Base-by-base conservation (phyloP, 2,329 filamentous ascomycete genomes). In the Botryotinia narcissicola region DNA sequence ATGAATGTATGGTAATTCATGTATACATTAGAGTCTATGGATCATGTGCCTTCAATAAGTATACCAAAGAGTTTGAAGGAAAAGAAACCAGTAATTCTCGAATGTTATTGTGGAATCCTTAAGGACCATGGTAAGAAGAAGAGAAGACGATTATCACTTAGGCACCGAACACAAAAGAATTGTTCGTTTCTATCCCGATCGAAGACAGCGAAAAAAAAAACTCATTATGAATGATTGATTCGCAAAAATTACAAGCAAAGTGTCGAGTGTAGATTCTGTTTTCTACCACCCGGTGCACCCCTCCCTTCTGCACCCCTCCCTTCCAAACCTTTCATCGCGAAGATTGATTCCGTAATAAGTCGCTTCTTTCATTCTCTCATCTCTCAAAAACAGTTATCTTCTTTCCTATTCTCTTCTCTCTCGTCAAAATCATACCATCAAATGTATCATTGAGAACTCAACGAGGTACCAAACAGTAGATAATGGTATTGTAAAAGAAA, bases 81-180 rank as follows among this genome's bases (percentile, higher is more conserved):
- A 10, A n/a, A 51, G 25, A 14, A 51, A n/a, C 1, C 1, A 0
- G 0, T 4, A 6, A 51, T 51, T 51, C 12, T n/a, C 0, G 12
- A 14, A n/a, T n/a, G 25, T 46, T 22, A 10, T 37, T 37, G 9
- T 37, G 37, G 37, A 37, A 37, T 1, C 37, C 9, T 10, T 10
- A 37, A 37, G 37, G 35, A 37, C 35, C 1, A 37, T 37, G 37
- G 37, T 37, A 37, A 37, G 37, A 37, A 37, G 8, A 37, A 37
- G 37, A 10, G 6, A 37, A 10, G 8, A 37, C 8, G 12, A 37
- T 2, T 46, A 20, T 46, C 18, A 46, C 20, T 46, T 20, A 46
- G 3, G 44, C 44, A 46, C 2, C 20, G 4, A 8, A 48, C 18
- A 22, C 8, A 48, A 22, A 48, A 48, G 4, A 20, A 22, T 48